phyloP scores from a whole-genome alignment of 1,284 basidiomycete genomes.

The Ceratobasidium papillatum region DNA sequence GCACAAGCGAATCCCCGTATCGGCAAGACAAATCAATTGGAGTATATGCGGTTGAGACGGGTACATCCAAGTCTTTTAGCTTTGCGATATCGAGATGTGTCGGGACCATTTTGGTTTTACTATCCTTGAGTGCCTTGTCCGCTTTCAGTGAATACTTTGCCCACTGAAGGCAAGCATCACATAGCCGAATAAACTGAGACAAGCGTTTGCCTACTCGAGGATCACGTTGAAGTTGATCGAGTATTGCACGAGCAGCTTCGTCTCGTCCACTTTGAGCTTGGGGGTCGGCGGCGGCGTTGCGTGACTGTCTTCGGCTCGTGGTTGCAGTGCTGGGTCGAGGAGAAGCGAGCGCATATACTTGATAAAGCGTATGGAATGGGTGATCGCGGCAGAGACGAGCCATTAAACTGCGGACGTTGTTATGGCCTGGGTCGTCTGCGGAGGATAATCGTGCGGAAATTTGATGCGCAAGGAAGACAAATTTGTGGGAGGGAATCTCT shows the following conservation, averaged over 20 bases:
- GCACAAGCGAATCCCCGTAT: constrained; percentile 70
- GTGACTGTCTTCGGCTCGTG: constrained; percentile 41
- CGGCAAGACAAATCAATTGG: constrained; percentile 74
- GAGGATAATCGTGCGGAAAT: constrained; percentile 83
- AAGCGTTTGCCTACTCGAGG: constrained; percentile 56
- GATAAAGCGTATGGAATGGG: constrained; percentile 93
- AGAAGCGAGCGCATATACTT: constrained; percentile 72
- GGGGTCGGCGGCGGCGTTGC: neutral
- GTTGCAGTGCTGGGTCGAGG: constrained; percentile 26
- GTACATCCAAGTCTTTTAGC: constrained; percentile 70
- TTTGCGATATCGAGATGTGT: constrained; percentile 50
- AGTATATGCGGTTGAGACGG: constrained; percentile 79
- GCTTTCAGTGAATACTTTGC: constrained; percentile 68
- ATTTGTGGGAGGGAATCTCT: constrained; percentile 85
- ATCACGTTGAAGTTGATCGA: constrained; percentile 65
- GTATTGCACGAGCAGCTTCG: constrained; percentile 61
- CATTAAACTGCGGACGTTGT: constrained; percentile 71
- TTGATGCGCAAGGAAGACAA: constrained; percentile 91
- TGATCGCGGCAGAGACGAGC: constrained; percentile 86
- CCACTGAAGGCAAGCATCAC: constrained; percentile 82
- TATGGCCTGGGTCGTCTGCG: constrained; percentile 60
- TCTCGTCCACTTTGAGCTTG: constrained; percentile 25
- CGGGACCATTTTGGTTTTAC: constrained; percentile 40
- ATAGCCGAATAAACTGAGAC: constrained; percentile 70
- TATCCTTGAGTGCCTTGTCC: constrained; percentile 36